Evolutionary conservation across 2,329 filamentous ascomycete genomes (phyloP), one percentile per base, ranked within the genome.

Genomic region (Scedosporium boydii): DNA sequence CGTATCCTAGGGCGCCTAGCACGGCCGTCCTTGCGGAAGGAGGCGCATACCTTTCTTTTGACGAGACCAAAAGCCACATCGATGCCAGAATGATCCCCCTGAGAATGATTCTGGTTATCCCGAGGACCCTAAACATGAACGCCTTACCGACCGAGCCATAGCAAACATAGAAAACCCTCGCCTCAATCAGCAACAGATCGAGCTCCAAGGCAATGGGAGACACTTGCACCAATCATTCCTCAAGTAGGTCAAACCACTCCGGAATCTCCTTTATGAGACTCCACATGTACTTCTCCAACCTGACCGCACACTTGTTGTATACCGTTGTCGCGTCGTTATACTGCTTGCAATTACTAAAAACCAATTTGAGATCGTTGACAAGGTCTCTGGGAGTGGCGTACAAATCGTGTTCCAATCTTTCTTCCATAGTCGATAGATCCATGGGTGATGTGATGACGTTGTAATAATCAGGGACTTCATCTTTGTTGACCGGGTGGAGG

Each of bases 361-460:
- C 87, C 69, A 98, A 84, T 71, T 87, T 88, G 10, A 93, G 90
- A 72, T 99, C 95, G 66, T 83, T 85, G 76, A 93, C 87, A 68
- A 99, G 97, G 69, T 98, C 95, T 71, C 98, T 91, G 0, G 95
- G 93, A 0, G 86, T 92, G 16, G 87, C 84, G 72, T 99, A 99
- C 70, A 93, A 85, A 75, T 98, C 95, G 42, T 91, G 90, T 71
- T 98, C 93, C 66, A 97, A 87, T 75, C 96, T 96, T 68, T 85
- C 87, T 75, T 98, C 95, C 93, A 99, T 98, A 23, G 93, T 97
- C 58, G 85, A 87, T 58, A 97, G 80, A 72, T 97, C 95, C 95
- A 99, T 99, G 44, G 95, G 95, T 73, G 96, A 90, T 72, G 93
- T 93, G 78, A 99, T 99, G 65, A 98, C 93, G 64, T 96, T 91